Base-by-base conservation (phyloP, 768 basidiomycete species). In the Mycena galericulata region DNA sequence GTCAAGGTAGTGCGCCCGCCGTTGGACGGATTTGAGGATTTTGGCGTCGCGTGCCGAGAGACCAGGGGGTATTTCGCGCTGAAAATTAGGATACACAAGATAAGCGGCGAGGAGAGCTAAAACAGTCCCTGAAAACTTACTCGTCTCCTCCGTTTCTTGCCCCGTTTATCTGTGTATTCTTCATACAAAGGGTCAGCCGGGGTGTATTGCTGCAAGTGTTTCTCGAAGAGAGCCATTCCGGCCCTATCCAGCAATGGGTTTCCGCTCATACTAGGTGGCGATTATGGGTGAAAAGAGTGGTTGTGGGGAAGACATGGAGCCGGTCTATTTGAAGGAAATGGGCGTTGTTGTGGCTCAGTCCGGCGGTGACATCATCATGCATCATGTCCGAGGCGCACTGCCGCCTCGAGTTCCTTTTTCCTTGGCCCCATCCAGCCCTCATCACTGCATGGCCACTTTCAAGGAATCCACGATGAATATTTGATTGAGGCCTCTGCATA, bases 1-100 rank as follows among this genome's bases (percentile, higher is more conserved):
- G 81, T 98, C 96, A 61, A 98, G 90, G 76, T 91, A 88, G 73
- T 93, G 93, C 1, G 95, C 95, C 8, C 95, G 85, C 36, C 86
- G 84, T 74, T 93, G 89, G 34, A 98, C 89, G 22, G 90, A 87
- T 71, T 86, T 86, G 45, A 98, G 84, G 55, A 96, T 90, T 54
- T 87, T 87, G 40, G 87, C 86, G 71, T 98, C 97, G 26, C 92
- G 87, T 18, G 84, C 77, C 0, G 93, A 92, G 3, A 98, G 85
- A 0, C 95, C 95, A 11, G 89, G 88, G 0, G 96, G 96, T 0
- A 87, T 78, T 20, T 84, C 87, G 43, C 94, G 88, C 92, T 93
- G 65, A 17, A 29, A 36, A 20, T n/a, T 36, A 14, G 34, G 8
- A 36, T 14, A 14, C 14, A 40, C 12, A 22, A 2, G 49, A 32